Base-by-base conservation (phyloP, 805 yeast genomes). In the Candida taoyuanica region DNA sequence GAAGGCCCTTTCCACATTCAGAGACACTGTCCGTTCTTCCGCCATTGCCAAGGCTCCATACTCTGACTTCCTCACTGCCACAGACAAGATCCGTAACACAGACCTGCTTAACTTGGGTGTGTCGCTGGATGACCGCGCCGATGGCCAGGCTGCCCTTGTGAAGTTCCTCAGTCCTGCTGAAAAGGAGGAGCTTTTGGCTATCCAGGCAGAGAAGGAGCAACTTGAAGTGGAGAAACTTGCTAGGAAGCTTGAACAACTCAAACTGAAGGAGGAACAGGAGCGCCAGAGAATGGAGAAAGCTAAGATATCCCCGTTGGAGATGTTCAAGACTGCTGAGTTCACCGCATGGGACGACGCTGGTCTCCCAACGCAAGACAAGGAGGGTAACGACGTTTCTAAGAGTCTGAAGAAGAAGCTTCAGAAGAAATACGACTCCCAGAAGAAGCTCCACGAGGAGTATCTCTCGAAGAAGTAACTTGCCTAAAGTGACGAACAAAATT, bases 321-420 rank as follows among this genome's bases (percentile, higher is more conserved):
- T 93, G 78, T 93, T 89, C 66, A 73, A 70, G 52, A 74, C 74
- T 38, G 62, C 55, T 5, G 74, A 72, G 40, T 93, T 76, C 58
- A 61, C 76, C 8, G 84, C 76, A 55, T 93, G 91, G 85, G 97
- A 93, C 57, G 89, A 73, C 18, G 63, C 71, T 25, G 98, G 98
- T 1, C 41, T 93, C 14, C 98, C 98, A 15, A 70, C 78, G 0
- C 79, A 77, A 55, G 85, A 81, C 47, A 70, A 66, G 24, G 76
- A 75, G 8, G 98, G 98, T 11, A 86, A 78, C 49, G 93, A 84
- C 47, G 72, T 93, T 5, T 73, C 93, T 29, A 93, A 93, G 67
- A 85, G 95, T 59, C 77, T 81, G 65, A 68, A 69, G 43, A 93
- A 93, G 74, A 91, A 91, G 65, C 67, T 93, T 49, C 62, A 67